A percentile compares a stretch with the other conserved stretches of the same genome.
These are phyloP conservation scores for Biancaea sappan DNA, from an alignment of 306 rosid genomes.

Conservation along the genomic window DNA sequence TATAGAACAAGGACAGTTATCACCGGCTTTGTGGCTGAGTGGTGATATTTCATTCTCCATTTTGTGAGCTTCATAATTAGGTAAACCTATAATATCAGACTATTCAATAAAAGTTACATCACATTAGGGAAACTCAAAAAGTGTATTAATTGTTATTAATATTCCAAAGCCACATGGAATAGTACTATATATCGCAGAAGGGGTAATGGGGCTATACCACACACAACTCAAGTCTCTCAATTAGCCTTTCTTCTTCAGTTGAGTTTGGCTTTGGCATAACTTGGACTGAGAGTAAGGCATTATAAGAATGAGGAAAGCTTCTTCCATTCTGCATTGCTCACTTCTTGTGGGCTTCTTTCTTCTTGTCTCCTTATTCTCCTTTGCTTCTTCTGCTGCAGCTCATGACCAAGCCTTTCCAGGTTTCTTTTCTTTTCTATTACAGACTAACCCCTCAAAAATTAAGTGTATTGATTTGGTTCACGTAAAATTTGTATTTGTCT, in stretches of 20 bases:
- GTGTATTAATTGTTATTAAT: neutral
- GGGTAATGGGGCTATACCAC: neutral
- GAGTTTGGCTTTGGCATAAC: no score
- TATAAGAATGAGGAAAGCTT: constrained; percentile 20
- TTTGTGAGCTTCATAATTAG: no score
- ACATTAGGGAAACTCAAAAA: neutral
- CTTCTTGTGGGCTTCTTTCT: constrained; percentile 28
- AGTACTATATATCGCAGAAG: constrained; percentile 35
- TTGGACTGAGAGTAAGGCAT: neutral
- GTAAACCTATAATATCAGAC: constrained; percentile 7
- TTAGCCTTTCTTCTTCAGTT: neutral
- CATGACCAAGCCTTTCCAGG: constrained; percentile 33
- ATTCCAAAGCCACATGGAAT: neutral
- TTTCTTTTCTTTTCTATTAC: neutral
- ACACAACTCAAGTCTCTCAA: constrained; percentile 16
- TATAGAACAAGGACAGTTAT: no score
- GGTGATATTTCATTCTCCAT: no score
- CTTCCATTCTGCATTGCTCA: constrained; percentile 6
- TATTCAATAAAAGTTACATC: neutral
- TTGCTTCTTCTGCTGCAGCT: constrained; percentile 23
- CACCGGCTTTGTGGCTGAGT: no score
- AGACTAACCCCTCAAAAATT: no score
- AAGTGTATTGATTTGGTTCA: no score
- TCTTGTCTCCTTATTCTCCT: constrained; percentile 15
- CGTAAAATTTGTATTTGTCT: no score